Base-by-base conservation (phyloP, 441 rosid species). In the Syzygium syzygioides region DNA sequence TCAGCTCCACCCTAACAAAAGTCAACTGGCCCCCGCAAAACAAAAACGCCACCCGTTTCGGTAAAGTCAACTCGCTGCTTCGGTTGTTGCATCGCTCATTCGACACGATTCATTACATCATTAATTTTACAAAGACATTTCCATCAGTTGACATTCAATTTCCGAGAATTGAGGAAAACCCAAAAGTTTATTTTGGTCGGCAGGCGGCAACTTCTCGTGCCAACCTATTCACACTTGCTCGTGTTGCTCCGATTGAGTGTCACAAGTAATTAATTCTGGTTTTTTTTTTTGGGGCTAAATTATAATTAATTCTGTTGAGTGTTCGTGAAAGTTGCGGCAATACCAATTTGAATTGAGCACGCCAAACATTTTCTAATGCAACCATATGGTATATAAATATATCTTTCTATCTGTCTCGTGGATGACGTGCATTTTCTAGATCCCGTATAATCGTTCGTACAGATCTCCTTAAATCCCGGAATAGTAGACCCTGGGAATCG, bases 391-490 rank as follows among this genome's bases (percentile, higher is more conserved):
- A 45, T 45, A 45, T 45, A 45, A 45, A 45, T 45, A 45, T 7
- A 45, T 45, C 9, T 45, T 1, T 45, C 9, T 12, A 5, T 25
- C 10, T 25, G 4, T 59, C 9, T 13, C 15, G 32, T 28, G 32
- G 32, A 60, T 60, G 6, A 28, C 4, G 4, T 28, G 32, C 14
- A 13, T 28, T 60, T 26, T 60, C 17, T 28, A 0, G 2, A 68
- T 19, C 79, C 14, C 0, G 2, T 4, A 9, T 1, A 34, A 9
- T 11, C 5, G 0, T 34, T 68, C 2, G 2, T 19, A 68, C 7
- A 5, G 3, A 34, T 68, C 26, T 68, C 8, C 28, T 34, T 34
- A 23, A 23, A 76, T 41, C 10, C 17, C 0, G 9, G 23, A 37
- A 45, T 45, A 7, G 8, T 45, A 45, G 48, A 45, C 9, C 10